phyloP scores from a whole-genome alignment of 2,329 filamentous ascomycete genomes.

The Penicillium decumbens region DNA sequence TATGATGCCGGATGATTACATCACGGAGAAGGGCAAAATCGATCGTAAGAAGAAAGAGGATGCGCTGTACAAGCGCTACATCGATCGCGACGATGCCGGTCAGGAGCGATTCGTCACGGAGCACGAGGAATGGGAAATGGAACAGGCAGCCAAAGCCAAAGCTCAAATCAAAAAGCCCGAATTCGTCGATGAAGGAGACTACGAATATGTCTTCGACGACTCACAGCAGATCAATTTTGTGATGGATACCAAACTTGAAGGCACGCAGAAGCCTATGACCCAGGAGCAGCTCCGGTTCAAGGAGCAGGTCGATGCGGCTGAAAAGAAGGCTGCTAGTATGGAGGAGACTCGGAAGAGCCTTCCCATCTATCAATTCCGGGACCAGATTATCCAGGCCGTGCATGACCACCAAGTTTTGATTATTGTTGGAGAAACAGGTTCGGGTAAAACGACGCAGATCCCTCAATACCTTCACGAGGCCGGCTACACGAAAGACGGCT shows the following conservation, averaged over 20 bases:
- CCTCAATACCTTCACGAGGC: constrained; percentile 92
- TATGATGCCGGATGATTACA: constrained; percentile 88
- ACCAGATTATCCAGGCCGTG: constrained; percentile 82
- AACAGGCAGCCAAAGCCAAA: constrained; percentile 82
- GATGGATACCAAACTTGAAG: constrained; percentile 66
- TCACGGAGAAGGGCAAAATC: constrained; percentile 87
- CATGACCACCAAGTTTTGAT: constrained; percentile 81
- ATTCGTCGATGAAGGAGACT: constrained; percentile 72
- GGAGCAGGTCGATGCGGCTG: constrained; percentile 79
- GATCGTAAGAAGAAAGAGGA: constrained; percentile 83
- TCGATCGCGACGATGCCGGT: constrained; percentile 80
- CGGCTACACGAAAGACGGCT: constrained; percentile 75
- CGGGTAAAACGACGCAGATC: constrained; percentile 91
- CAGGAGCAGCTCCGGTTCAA: constrained; percentile 75
- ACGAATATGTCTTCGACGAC: constrained; percentile 90
- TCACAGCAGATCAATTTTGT: constrained; percentile 82
- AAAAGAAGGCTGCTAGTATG: constrained; percentile 81
- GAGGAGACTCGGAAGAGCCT: constrained; percentile 86
- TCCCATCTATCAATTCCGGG: constrained; percentile 82
- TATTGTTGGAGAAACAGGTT: constrained; percentile 90
- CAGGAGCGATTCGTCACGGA: constrained; percentile 88
- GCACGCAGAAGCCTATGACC: constrained; percentile 65
- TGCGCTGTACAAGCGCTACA: constrained; percentile 82
- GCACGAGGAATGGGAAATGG: constrained; percentile 91
- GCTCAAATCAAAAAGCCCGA: constrained; percentile 74